These are phyloP conservation scores for Eutrema japonicum DNA, from an alignment of 345 rosid species.

Conservation along the genomic window DNA sequence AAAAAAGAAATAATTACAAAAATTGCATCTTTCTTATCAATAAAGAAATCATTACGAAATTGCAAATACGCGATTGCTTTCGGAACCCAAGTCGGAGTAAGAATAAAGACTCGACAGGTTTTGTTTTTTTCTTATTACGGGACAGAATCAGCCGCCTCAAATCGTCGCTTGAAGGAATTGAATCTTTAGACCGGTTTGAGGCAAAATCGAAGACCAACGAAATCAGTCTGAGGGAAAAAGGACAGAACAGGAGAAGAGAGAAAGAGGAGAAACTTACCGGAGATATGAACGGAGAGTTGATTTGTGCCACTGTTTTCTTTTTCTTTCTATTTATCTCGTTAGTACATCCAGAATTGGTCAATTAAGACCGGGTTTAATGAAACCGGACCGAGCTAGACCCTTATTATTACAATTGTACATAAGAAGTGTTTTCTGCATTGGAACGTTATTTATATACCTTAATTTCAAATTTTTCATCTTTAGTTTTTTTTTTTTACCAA, in stretches of 20 bases:
- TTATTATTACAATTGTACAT: too few species aligned
- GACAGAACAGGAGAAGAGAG: neutral
- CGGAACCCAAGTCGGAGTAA: constrained; percentile 17
- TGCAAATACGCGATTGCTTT: constrained; percentile 17
- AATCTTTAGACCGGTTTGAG: too few species aligned
- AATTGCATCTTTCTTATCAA: neutral
- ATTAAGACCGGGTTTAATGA: neutral
- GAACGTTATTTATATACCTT: too few species aligned
- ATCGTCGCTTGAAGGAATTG: too few species aligned
- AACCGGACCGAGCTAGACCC: constrained; percentile 5
- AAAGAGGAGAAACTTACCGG: constrained; percentile 34
- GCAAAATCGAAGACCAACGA: neutral
- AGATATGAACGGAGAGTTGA: constrained; percentile 20
- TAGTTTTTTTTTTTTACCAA: too few species aligned
- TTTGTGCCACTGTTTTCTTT: neutral
- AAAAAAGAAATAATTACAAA: neutral
- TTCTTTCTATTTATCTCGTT: neutral
- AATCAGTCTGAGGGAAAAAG: neutral
- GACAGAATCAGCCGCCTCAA: neutral
- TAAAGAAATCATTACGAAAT: neutral
- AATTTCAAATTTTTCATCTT: neutral
- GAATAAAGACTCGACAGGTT: neutral
- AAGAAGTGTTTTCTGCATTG: too few species aligned
- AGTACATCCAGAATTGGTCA: neutral
- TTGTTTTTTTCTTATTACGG: neutral